Percentiles rank a stretch among this genome's conserved stretches.
Evolutionary conservation across 495 filamentous ascomycete species (phyloP).

Genomic region (Penicillium silybi): DNA sequence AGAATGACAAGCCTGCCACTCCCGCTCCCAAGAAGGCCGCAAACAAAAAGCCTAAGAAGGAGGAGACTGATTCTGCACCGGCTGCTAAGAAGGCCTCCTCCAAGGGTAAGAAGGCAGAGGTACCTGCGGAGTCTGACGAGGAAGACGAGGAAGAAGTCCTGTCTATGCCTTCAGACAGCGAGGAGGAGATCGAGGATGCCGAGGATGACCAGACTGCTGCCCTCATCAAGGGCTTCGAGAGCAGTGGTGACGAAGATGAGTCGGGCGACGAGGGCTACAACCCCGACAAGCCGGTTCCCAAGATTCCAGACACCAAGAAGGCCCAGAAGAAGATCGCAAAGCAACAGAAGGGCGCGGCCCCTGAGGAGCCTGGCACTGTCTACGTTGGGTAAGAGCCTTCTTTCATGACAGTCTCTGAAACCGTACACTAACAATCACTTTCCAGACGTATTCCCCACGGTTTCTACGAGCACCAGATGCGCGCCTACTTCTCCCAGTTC

Average conservation of each 20-base stretch:
- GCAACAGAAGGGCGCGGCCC: constrained; percentile 38
- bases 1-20: constrained; percentile 29
- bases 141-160: constrained; percentile 21
- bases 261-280: constrained; percentile 52
- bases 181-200: constrained; percentile 39
- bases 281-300: constrained; percentile 53
- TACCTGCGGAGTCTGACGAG: constrained; percentile 29
- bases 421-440: constrained; percentile 14
- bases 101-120: constrained; percentile 31
- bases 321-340: constrained; percentile 56
- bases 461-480: constrained; percentile 97
- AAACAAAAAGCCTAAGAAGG: constrained; percentile 42
- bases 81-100: constrained; percentile 31
- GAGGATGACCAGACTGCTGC: constrained; percentile 66
- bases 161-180: constrained; percentile 21
- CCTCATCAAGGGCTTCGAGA: constrained; percentile 76
- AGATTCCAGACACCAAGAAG: constrained; percentile 59
- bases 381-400: constrained; percentile 63
- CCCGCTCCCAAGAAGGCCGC: constrained; percentile 20
- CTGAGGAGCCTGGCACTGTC: constrained; percentile 67
- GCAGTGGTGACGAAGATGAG: constrained; percentile 62
- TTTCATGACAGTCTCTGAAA: not conserved
- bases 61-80: constrained; percentile 23
- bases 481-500: constrained; percentile 91
- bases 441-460: constrained; percentile 77